A percentile compares a stretch with the other conserved stretches of the same genome.
Evolutionary conservation across 495 filamentous ascomycete genomes (phyloP).

Genomic region (Xylaria acuta): DNA sequence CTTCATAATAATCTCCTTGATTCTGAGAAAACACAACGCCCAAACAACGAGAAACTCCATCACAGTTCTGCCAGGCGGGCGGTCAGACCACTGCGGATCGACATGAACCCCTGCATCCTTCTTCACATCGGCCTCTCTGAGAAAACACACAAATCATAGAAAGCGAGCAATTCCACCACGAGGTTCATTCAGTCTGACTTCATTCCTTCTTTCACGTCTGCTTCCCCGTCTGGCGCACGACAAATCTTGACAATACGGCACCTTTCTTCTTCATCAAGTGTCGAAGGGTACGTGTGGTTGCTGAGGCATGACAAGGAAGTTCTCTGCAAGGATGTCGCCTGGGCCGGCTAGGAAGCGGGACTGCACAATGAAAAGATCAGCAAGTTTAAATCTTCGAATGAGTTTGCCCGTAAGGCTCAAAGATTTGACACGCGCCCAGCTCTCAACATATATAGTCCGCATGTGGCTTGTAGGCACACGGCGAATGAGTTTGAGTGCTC

Average conservation of each 20-base stretch:
- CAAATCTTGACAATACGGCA: background rate
- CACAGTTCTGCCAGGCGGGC: background rate
- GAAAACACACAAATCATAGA: background rate
- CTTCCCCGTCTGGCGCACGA: background rate
- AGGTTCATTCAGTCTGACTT: background rate
- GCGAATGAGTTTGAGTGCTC: constrained; percentile 67
- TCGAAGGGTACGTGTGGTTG: constrained; percentile 6
- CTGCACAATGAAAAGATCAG: constrained; percentile 54
- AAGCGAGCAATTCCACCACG: background rate
- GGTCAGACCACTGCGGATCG: background rate
- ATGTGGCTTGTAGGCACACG: constrained; percentile 48
- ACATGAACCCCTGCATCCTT: background rate
- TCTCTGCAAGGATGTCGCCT: constrained; percentile 15
- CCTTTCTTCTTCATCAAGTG: background rate
- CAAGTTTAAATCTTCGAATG: constrained; percentile 52
- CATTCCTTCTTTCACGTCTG: background rate
- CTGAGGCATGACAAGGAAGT: constrained; percentile 19
- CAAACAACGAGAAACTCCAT: background rate
- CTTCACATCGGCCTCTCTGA: background rate
- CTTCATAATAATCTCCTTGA: background rate
- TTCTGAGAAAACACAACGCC: background rate
- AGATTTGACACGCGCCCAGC: constrained; percentile 80
- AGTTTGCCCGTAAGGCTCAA: constrained; percentile 83
- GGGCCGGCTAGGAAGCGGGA: constrained; percentile 36
- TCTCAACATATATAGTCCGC: constrained; percentile 85